phyloP scores from a whole-genome alignment of 1,284 basidiomycete species.

The Cryptococcus deneoformans region DNA sequence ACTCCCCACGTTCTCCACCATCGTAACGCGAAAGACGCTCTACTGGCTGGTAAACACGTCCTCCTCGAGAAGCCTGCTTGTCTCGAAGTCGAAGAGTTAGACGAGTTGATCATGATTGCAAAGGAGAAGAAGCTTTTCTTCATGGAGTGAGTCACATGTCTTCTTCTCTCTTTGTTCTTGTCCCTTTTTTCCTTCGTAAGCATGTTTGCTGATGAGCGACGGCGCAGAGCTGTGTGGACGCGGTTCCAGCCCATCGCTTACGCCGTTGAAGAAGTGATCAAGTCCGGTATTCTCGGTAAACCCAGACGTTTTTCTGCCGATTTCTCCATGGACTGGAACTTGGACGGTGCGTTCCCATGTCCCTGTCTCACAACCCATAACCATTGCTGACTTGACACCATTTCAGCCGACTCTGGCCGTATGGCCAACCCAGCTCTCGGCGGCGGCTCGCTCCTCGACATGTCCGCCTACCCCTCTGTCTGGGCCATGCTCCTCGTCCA shows the following conservation, averaged over 20 bases:
- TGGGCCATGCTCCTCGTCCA: too few relatives aligned
- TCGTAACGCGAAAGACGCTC: slow-evolving; percentile 61
- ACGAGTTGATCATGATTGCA: slow-evolving; percentile 67
- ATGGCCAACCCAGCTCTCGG: too few relatives aligned
- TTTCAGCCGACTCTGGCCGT: too few relatives aligned
- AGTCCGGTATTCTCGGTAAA: slow-evolving; percentile 45
- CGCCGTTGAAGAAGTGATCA: slow-evolving; percentile 42
- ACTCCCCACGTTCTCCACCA: slow-evolving; percentile 88
- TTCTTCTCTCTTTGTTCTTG: not conserved
- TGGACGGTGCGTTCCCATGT: too few relatives aligned
- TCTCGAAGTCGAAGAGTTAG: slow-evolving; percentile 52
- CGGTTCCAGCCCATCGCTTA: slow-evolving; percentile 33
- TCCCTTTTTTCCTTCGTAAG: too few relatives aligned
- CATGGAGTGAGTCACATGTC: slow-evolving; percentile 69
- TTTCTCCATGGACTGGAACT: too few relatives aligned
- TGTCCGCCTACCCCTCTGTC: too few relatives aligned
- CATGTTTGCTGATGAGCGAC: too few relatives aligned
- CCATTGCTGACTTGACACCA: too few relatives aligned
- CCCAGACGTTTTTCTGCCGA: slow-evolving; percentile 59
- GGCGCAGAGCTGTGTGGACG: slow-evolving; percentile 20
- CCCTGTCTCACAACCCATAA: too few relatives aligned
- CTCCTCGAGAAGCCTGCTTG: slow-evolving; percentile 74
- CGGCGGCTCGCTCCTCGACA: too few relatives aligned
- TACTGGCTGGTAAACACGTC: slow-evolving; percentile 61
- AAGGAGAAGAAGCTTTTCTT: slow-evolving; percentile 75